These are phyloP conservation scores for Sarocladiaceae sp. DNA, from an alignment of 2,329 filamentous ascomycete genomes.

Conservation along the genomic window DNA sequence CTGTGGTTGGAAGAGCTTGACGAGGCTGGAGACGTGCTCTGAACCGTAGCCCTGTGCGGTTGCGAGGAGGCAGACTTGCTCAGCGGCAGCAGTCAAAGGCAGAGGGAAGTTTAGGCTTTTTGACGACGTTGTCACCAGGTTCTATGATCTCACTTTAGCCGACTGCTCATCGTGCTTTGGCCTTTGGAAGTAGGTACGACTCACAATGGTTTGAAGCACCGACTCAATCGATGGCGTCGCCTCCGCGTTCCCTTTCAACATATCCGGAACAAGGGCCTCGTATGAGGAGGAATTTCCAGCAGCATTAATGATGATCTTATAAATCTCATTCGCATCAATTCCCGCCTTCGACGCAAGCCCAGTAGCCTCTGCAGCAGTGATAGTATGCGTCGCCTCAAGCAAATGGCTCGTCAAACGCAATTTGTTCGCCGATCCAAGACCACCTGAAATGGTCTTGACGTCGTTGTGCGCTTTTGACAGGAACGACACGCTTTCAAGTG, in stretches of 20 bases:
- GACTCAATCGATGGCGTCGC: slow-evolving; percentile 30
- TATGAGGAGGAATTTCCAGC: slow-evolving; percentile 48
- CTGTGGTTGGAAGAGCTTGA: slow-evolving; percentile 18
- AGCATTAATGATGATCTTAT: slow-evolving; percentile 23
- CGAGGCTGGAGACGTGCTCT: slow-evolving; percentile 23
- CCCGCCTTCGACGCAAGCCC: slow-evolving; percentile 45
- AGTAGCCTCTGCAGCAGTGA: slow-evolving; percentile 47
- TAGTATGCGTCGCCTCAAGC: slow-evolving; percentile 46
- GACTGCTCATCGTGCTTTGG: neutral
- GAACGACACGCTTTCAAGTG: slow-evolving; percentile 46
- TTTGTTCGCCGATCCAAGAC: slow-evolving; percentile 45
- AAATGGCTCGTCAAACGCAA: slow-evolving; percentile 52
- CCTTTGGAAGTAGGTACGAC: slow-evolving; percentile 8
- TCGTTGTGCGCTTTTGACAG: slow-evolving; percentile 53
- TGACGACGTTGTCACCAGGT: neutral
- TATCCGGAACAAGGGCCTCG: slow-evolving; percentile 49
- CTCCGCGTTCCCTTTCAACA: slow-evolving; percentile 45
- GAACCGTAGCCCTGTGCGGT: slow-evolving; percentile 21
- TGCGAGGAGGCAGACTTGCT: slow-evolving; percentile 27
- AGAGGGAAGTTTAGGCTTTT: slow-evolving; percentile 27
- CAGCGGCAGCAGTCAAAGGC: slow-evolving; percentile 27
- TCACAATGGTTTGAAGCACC: slow-evolving; percentile 30
- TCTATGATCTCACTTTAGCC: neutral
- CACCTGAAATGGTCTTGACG: slow-evolving; percentile 46
- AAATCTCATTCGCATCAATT: slow-evolving; percentile 32